phyloP scores from a whole-genome alignment of 192 early-diverging fungal species.

The Gonapodya sp. region DNA sequence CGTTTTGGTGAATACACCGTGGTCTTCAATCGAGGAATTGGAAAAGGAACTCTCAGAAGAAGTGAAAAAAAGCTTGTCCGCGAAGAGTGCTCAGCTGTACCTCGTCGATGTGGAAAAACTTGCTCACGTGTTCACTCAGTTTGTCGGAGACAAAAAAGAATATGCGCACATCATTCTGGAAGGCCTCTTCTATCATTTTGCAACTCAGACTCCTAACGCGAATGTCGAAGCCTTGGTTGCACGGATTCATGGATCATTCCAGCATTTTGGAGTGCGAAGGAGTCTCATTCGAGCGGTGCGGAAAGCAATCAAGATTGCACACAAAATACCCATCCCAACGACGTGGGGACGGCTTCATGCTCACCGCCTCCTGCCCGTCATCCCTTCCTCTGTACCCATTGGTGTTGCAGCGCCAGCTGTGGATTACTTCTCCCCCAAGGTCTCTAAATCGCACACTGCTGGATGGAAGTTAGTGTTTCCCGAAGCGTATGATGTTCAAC shows the following conservation, averaged over 20 bases:
- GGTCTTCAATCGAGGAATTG: slow-evolving; percentile 55
- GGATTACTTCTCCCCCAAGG: slow-evolving; percentile 22
- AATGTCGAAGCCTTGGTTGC: neutral
- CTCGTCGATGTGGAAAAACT: slow-evolving; percentile 55
- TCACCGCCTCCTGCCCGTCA: neutral
- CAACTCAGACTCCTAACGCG: neutral
- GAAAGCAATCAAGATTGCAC: neutral
- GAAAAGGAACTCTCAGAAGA: slow-evolving; percentile 54
- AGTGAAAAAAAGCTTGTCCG: slow-evolving; percentile 42
- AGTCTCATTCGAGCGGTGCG: neutral
- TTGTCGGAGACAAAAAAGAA: slow-evolving; percentile 27
- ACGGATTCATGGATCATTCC: neutral
- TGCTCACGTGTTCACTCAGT: slow-evolving; percentile 46
- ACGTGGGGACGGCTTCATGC: neutral
- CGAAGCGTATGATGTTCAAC: slow-evolving; percentile 45
- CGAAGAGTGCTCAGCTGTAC: slow-evolving; percentile 41
- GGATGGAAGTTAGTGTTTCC: slow-evolving; percentile 61
- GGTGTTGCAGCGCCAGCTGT: slow-evolving; percentile 27
- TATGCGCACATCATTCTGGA: slow-evolving; percentile 51
- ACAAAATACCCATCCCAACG: neutral
- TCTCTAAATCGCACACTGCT: slow-evolving; percentile 41
- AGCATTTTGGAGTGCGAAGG: neutral
- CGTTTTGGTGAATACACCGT: slow-evolving; percentile 57
- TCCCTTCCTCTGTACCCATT: neutral
- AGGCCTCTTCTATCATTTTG: slow-evolving; percentile 41